Conservation (phyloP, 2,329 filamentous ascomycete species). For the Ascochyta koolunga region DNA sequence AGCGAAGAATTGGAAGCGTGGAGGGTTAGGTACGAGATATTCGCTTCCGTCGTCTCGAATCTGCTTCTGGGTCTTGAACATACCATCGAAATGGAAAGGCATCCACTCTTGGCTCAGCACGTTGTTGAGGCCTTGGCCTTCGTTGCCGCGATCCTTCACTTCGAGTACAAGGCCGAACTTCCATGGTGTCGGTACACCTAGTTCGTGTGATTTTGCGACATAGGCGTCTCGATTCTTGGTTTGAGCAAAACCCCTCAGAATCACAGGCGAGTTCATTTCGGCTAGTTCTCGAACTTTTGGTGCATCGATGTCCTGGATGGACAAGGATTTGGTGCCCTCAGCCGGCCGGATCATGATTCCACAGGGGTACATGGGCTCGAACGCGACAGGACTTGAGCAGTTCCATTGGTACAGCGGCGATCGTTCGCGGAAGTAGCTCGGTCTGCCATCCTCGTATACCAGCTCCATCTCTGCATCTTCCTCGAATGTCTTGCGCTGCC, state of each 20-base stretch:
- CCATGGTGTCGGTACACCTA: slow-evolving; percentile 59
- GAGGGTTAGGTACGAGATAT: slow-evolving; percentile 22
- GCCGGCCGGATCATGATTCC: slow-evolving; percentile 28
- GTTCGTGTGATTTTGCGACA: slow-evolving; percentile 54
- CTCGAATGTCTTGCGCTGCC: slow-evolving; percentile 13
- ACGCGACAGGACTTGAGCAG: slow-evolving; percentile 6
- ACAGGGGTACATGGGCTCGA: slow-evolving; percentile 29
- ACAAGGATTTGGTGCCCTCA: slow-evolving; percentile 18
- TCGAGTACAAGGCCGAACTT: slow-evolving; percentile 66
- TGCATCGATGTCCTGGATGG: slow-evolving; percentile 54
- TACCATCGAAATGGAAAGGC: slow-evolving; percentile 64
- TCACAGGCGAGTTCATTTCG: slow-evolving; percentile 59
- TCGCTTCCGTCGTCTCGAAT: slow-evolving; percentile 33
- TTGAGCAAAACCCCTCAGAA: slow-evolving; percentile 59
- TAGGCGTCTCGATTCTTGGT: slow-evolving; percentile 56
- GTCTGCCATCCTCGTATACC: slow-evolving; percentile 23
- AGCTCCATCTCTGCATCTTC: slow-evolving; percentile 21
- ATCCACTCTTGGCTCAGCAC: slow-evolving; percentile 58
- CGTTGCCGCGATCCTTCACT: slow-evolving; percentile 63
- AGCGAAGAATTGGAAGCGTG: slow-evolving; percentile 60
- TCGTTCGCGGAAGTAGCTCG: slow-evolving; percentile 29
- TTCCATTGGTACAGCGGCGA: slow-evolving; percentile 21
- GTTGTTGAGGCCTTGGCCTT: slow-evolving; percentile 58
- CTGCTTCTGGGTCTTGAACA: slow-evolving; percentile 60
- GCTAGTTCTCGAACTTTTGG: slow-evolving; percentile 55